Evolutionary conservation across 805 yeast species (phyloP), one percentile per base, ranked within the genome.

Genomic region (Yamadazyma olivae): DNA sequence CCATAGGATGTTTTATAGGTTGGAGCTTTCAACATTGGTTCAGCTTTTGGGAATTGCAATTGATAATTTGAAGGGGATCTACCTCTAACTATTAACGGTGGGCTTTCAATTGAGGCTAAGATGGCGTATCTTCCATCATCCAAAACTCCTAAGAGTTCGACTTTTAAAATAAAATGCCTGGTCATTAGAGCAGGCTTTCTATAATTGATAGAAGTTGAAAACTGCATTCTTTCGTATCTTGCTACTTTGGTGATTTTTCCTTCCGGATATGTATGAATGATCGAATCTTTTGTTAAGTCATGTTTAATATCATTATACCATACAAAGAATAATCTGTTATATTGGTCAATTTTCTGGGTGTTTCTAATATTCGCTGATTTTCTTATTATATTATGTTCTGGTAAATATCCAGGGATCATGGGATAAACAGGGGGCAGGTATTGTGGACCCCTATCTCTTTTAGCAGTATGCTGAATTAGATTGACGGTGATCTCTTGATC

Each of bases 371-470:
- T 81, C 13, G 87, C 79, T 3, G 80, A 72, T 43, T 72, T 75
- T 46, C 72, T 71, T 23, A 81, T 73, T 1, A 69, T 56, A 5
- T 65, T 64, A 51, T 81, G 88, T 28, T 67, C 59, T 0, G 88
- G 88, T 30, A 82, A 53, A 6, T 51, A 54, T 0, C 84, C 78
- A 1, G 83, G 82, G 9, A 79, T 69, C 3, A 76, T 68, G 3
- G 79, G 74, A 43, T 65, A 69, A 3, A 71, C 56, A 2, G 78
- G 77, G 0, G 90, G 88, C 3, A 66, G 49, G 39, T 69, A 66
- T 51, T 79, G 86, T 0, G 87, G 88, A 0, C 88, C 89, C 42
- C 73, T 67, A 45, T 83, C 89, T 42, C 91, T 62, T 53, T 83
- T 83, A 1, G 90, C 81, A 0, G 89, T 83, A 49, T 81, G 88